Evolutionary conservation across 306 rosid genomes (phyloP), one percentile per base, ranked within the genome.

Genomic region (Trifolium pratense): DNA sequence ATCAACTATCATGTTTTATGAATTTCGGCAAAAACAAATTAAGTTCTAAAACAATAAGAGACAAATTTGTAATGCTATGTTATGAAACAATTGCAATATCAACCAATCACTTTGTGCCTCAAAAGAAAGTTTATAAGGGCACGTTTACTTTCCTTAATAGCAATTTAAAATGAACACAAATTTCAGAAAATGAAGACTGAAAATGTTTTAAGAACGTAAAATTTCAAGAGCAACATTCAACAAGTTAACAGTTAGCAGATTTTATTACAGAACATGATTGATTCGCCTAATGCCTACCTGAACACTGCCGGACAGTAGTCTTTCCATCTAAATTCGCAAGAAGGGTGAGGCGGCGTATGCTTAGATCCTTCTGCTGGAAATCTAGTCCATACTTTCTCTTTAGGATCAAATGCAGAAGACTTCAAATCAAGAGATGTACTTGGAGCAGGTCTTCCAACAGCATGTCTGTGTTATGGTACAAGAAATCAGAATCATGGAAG

Each of bases 401-500:
- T 91, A 1, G 97, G 96, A 84, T 94, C 99, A 71, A 94, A 94
- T 56, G 96, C 99, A 16, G 97, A 91, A 58, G 88, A 1, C 86
- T 86, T 91, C 76, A 94, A 82, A 78, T 94, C 99, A 74, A 90
- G 95, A 42, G 96, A 84, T 68, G 90, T 76, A 53, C 81, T 80
- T 79, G 99, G 99, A 84, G 96, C 99, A 40, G 97, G 99, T 87
- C 95, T 86, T 77, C 99, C 99, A 78, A 94, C 96, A 52, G 99
- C 77, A 87, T 94, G 99, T 72, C 99, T 94, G 89, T 53, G 89
- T 90, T 83, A 89, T 89, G 91, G 86, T 80, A 86, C 86, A 80
- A 73, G 51, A 77, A 83, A 87, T 82, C 70, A 73, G 36, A 77
- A 79, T 79, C 62, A 74, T 3, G 10, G 10, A 73, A 73, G 40